Evolutionary conservation across 2,329 filamentous ascomycete genomes (phyloP), one percentile per base, ranked within the genome.

Genomic region (Cryphonectria nitschkei): DNA sequence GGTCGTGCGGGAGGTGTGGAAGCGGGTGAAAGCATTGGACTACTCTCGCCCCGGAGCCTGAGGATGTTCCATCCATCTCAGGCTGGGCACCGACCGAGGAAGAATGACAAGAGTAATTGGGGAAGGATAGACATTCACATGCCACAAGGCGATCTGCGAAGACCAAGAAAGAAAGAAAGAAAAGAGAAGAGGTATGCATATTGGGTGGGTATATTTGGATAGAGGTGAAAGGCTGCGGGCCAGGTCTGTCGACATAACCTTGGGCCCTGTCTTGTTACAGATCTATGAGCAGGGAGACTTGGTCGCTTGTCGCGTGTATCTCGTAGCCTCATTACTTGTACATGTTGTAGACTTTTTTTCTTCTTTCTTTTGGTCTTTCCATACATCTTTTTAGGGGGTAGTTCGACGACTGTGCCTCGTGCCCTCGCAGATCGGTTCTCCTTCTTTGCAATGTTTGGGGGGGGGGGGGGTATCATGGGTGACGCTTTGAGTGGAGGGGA

Each of bases 1-100:
- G 71, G 87, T 90, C 0, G 90, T 93, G 1, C 83, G 91, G 60
- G 91, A 93, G 76, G 89, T 92, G 1, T 94, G 92, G 92, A 87
- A 86, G 74, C 84, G 92, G 46, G 92, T 93, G 7, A 82, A 86
- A 66, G 81, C 84, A 16, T 80, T 94, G 68, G 89, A 93, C 75
- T 94, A 94, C 77, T 81, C 82, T 34, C 84, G 92, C 29, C 92
- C 90, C 0, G 90, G 90, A 1, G 85, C 82, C 67, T 88, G 67
- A 75, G 16, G 4, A 3, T 6, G 14, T 22, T 11, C 26, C 7
- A 6, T 7, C 19, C 26, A 7, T 19, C 37, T 26, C 29, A 61
- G 32, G 19, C 11, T 13, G n/a, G 4, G 1, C 29, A 26, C 14
- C 26, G 46, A 9, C 22, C 22, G 16, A 16, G 60, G 2, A 22